Evolutionary conservation across 2,329 filamentous ascomycete genomes (phyloP).

Genomic region (Monilinia laxa): DNA sequence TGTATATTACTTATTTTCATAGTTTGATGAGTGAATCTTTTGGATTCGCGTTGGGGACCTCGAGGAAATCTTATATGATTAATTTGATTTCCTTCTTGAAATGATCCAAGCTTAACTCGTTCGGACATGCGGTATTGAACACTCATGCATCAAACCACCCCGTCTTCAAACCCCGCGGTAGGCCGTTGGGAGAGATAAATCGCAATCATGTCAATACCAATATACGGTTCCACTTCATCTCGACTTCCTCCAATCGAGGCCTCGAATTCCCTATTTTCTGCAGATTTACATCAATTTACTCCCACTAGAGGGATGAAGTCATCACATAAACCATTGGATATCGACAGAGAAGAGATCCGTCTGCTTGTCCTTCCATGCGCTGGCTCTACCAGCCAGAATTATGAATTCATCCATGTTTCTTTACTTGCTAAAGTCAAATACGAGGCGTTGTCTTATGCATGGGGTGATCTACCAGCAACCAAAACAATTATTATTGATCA

Average conservation of each 20-base stretch:
- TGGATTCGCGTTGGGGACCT: not conserved
- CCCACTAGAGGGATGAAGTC: not conserved
- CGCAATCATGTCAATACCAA: not conserved
- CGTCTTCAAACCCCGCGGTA: not conserved
- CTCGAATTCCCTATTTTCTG: conserved; percentile 1
- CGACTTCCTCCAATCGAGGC: conserved; percentile 1
- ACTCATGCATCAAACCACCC: not conserved
- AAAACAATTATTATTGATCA: conserved; percentile 16
- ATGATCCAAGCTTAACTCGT: not conserved
- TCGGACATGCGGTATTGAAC: not conserved
- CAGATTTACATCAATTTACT: conserved; percentile 4
- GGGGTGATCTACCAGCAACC: conserved; percentile 18
- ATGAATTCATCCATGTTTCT: conserved; percentile 23
- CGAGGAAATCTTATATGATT: not conserved
- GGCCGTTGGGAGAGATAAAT: not conserved
- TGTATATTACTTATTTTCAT: not conserved
- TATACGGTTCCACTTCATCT: not conserved
- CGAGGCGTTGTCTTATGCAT: conserved; percentile 25
- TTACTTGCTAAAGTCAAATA: conserved; percentile 21
- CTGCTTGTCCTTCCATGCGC: conserved; percentile 14
- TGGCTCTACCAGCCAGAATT: not conserved
- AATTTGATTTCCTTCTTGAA: not conserved
- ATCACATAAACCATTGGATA: conserved; percentile 9
- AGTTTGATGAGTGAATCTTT: not conserved
- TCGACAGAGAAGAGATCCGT: conserved; percentile 15